Evolutionary conservation across 352 stramenopile genomes (phyloP), one percentile per base, ranked within the genome.

Genomic region (Phytophthora uliginosa): DNA sequence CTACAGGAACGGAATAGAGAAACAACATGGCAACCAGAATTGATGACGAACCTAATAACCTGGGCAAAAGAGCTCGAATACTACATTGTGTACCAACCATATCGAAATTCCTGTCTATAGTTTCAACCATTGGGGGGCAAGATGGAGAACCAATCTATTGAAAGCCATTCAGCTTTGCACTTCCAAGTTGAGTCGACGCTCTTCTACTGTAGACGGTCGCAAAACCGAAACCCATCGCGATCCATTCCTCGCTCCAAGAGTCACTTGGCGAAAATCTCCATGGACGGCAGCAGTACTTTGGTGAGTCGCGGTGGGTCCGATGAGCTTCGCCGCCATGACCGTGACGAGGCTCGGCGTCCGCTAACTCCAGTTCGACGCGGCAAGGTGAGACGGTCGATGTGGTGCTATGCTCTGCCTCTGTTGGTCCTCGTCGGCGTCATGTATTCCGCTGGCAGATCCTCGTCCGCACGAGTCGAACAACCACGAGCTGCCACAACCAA

Each of bases 201-300:
- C 26, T 28, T 28, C 26, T 28, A 3, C n/a, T n/a, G n/a, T n/a
- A n/a, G 26, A 28, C 2, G 26, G 26, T 28, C 26, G 26, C 26
- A 45, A 45, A 45, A 18, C 36, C 36, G 36, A 18, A 18, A 45
- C 15, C 36, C 36, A 45, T 45, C 17, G 13, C 13, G 36, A 45
- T 45, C 36, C 26, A 28, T 45, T 42, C 17, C 36, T 45, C 12
- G 0, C 2, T 6, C 36, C 15, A 45, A 45, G 13, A 15, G 36
- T 45, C 36, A 45, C 36, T 45, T 45, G 4, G 36, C 36, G 36
- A 45, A 45, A 45, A 15, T 17, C 36, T 6, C 36, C 36, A 45
- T 45, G 36, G 36, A 45, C 36, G 36, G 36, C 12, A 45, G 56
- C 36, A 63, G 24, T 36, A 52, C 17, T 18, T 52, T 63, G 56